phyloP scores from a whole-genome alignment of 495 filamentous ascomycete species.

The Annulohypoxylon stygium region DNA sequence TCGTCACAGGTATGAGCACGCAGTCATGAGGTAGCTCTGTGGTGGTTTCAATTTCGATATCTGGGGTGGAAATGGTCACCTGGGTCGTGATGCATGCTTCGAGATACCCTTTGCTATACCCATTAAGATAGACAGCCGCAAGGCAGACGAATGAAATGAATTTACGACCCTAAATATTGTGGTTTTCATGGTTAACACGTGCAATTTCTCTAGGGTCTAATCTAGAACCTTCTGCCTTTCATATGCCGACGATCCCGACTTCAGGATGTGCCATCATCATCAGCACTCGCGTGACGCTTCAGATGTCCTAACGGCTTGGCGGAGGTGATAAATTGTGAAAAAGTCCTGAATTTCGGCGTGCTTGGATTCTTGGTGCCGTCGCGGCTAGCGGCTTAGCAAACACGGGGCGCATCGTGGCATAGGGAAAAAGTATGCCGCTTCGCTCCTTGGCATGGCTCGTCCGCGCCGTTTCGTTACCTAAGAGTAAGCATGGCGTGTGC shows the following conservation, averaged over 20 bases:
- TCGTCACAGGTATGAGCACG: neutral
- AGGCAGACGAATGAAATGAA: constrained; percentile 36
- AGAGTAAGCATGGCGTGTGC: neutral
- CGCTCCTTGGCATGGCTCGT: constrained; percentile 27
- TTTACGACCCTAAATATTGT: constrained; percentile 8
- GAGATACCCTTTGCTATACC: constrained; percentile 39
- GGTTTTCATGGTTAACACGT: neutral
- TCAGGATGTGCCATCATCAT: neutral
- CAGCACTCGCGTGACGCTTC: neutral
- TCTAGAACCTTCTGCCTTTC: neutral
- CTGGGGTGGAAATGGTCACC: constrained; percentile 6
- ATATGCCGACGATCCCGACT: neutral
- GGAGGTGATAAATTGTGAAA: neutral
- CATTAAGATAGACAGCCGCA: constrained; percentile 34
- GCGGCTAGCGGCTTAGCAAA: constrained; percentile 5
- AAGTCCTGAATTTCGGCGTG: constrained; percentile 13
- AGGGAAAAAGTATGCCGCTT: constrained; percentile 28
- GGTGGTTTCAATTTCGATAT: constrained; percentile 4
- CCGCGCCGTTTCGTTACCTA: constrained; percentile 28
- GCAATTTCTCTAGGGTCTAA: neutral
- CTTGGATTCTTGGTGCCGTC: constrained; percentile 26
- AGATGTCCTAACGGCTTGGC: constrained; percentile 15
- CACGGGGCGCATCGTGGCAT: constrained; percentile 33
- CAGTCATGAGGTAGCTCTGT: neutral
- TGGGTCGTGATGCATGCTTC: constrained; percentile 12